phyloP scores from a whole-genome alignment of 352 stramenopile genomes.

The Phytophthora niederhauseri region DNA sequence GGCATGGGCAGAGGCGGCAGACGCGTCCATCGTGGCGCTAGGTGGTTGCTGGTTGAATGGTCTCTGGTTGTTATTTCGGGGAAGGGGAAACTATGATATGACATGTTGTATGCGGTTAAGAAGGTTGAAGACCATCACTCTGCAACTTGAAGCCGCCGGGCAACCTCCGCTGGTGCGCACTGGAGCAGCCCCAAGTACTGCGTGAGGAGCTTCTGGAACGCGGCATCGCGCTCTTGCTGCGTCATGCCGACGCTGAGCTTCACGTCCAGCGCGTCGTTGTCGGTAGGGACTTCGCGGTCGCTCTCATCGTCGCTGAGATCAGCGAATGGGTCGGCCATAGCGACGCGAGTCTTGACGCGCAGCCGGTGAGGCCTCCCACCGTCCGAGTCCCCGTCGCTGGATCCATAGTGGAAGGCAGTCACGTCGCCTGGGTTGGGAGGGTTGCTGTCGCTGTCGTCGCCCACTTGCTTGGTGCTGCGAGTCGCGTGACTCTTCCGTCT shows the following conservation, averaged over 20 bases:
- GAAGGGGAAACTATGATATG: neutral
- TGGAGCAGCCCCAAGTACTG: slow-evolving; percentile 58
- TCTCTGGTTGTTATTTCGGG: neutral
- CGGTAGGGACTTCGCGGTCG: neutral
- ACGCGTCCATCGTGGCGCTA: slow-evolving; percentile 19
- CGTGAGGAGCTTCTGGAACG: slow-evolving; percentile 44
- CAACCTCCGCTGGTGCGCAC: slow-evolving; percentile 34
- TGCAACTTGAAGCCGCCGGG: slow-evolving; percentile 13
- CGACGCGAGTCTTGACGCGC: slow-evolving; percentile 27
- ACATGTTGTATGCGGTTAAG: neutral
- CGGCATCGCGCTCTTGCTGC: slow-evolving; percentile 24
- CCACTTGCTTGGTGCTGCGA: neutral
- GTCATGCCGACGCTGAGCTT: slow-evolving; percentile 8
- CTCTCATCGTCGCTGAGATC: slow-evolving; percentile 15
- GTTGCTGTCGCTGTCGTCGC: neutral
- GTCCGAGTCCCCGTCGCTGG: slow-evolving; percentile 5
- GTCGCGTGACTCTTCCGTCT: slow-evolving; percentile 3
- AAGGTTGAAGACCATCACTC: neutral
- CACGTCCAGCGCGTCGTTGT: neutral
- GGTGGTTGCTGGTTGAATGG: slow-evolving; percentile 10
- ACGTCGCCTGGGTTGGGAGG: neutral
- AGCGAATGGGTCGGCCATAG: neutral
- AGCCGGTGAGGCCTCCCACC: slow-evolving; percentile 1
- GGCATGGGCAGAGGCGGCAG: slow-evolving; percentile 4
- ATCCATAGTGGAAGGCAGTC: neutral